These are phyloP conservation scores for Boletus huronensis DNA, from an alignment of 768 basidiomycete species.

Conservation along the genomic window DNA sequence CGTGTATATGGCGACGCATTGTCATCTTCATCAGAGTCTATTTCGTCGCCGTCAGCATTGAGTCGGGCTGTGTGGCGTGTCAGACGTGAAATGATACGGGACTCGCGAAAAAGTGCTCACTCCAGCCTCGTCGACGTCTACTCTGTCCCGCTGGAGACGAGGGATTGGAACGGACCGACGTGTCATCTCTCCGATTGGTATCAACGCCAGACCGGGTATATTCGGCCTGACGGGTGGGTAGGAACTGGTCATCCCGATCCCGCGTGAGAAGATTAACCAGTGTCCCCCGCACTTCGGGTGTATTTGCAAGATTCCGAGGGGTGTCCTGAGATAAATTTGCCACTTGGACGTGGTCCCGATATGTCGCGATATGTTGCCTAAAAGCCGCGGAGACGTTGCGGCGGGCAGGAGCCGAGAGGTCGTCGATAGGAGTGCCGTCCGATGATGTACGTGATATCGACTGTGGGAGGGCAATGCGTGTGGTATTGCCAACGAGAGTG, in stretches of 20 bases:
- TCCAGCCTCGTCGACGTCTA: conserved; percentile 35
- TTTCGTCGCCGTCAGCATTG: conserved; percentile 58
- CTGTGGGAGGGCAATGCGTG: conserved; percentile 18
- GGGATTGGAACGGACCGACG: conserved; percentile 4
- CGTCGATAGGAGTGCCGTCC: conserved; percentile 19
- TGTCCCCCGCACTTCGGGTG: conserved; percentile 23
- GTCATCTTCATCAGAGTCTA: conserved; percentile 59
- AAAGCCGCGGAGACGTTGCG: conserved; percentile 22
- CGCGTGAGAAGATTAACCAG: conserved; percentile 24
- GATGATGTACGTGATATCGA: conserved; percentile 26
- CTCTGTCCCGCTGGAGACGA: conserved; percentile 14
- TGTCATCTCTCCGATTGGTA: conserved; percentile 9
- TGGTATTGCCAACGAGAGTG: conserved; percentile 17
- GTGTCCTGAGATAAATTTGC: conserved; percentile 8
- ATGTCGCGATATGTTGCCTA: conserved; percentile 18
- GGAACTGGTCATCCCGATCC: conserved; percentile 20
- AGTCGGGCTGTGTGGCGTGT: conserved; percentile 30
- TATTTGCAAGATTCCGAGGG: conserved; percentile 21
- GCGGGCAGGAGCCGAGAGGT: conserved; percentile 8
- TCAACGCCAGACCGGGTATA: conserved; percentile 1
- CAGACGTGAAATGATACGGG: conserved; percentile 1
- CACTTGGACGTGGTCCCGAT: conserved; percentile 13
- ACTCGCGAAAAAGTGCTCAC: conserved; percentile 17
- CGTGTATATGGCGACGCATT: conserved; percentile 46
- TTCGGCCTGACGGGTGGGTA: conserved; percentile 8